Conservation (phyloP, 306 rosid genomes). For the Sicyos edulis region DNA sequence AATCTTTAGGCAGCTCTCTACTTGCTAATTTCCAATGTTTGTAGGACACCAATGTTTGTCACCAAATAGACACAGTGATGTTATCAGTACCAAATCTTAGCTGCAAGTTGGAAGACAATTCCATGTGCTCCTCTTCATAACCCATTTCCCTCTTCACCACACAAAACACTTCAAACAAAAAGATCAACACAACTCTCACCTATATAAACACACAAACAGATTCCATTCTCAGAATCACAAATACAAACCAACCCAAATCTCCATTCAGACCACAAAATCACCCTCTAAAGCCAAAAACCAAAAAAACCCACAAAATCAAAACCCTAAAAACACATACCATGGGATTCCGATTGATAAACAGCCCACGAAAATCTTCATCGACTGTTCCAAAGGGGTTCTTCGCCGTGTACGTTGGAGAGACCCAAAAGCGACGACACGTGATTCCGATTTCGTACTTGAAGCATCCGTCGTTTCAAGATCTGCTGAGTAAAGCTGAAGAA, state of each 20-base stretch:
- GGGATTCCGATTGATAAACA: conserved; percentile 16
- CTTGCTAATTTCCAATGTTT: conserved; percentile 1
- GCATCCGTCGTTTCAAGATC: conserved; percentile 19
- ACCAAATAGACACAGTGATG: conserved; percentile 15
- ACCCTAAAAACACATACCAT: neutral
- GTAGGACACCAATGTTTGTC: conserved; percentile 22
- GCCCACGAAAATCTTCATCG: conserved; percentile 8
- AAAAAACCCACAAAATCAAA: conserved; percentile 5
- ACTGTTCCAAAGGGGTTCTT: conserved; percentile 20
- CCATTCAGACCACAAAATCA: neutral
- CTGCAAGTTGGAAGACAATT: conserved; percentile 22
- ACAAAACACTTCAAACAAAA: neutral
- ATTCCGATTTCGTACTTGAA: conserved; percentile 20
- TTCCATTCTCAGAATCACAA: neutral
- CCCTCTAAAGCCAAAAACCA: neutral
- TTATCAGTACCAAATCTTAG: conserved; percentile 16
- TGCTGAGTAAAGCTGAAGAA: conserved; percentile 21
- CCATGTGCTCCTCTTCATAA: conserved; percentile 12
- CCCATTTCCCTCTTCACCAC: conserved; percentile 18
- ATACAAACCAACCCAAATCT: conserved; percentile 17
- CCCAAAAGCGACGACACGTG: conserved; percentile 15
- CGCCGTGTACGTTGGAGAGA: conserved; percentile 22
- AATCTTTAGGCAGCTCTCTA: conserved; percentile 16
- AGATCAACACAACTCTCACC: neutral
- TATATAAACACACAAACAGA: neutral